Evolutionary conservation across 257 asterid species (phyloP), one percentile per base, ranked within the genome.

Genomic region (Rubia yunnanensis): DNA sequence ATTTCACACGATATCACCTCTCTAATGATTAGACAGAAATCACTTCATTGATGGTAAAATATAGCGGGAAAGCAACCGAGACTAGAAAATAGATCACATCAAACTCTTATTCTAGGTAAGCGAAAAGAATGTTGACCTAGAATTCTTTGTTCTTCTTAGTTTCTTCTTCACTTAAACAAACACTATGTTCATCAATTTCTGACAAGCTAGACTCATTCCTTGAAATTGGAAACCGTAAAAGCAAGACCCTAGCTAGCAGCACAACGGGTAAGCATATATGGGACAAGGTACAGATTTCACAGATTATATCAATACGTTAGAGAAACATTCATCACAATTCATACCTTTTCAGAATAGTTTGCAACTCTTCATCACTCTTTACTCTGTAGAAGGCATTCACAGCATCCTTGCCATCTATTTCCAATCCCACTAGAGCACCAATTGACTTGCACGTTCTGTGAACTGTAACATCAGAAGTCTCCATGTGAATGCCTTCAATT

Each of bases 381-480:
- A 85, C 88, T 30, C 60, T 75, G 64, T 75, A 85, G 66, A 78
- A 73, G 62, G 78, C 85, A 5, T 85, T 79, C 6, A 68, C 72
- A 34, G 49, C 64, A 54, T 73, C 77, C 68, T 78, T 65, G 76
- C 76, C 63, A 27, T 66, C 73, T 79, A 84, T 71, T 35, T 77
- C 64, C 67, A 86, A 76, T 46, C 88, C 87, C 69, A 70, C 80
- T 7, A 82, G 75, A 44, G 63, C 76, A 74, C 88, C 88, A 57
- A 68, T 50, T 31, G 78, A 58, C 71, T 75, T 81, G 74, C 85
- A 83, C 61, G 63, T 70, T 17, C 70, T 67, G 52, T 80, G 82
- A 23, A 83, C 69, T 15, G 38, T 65, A 24, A 49, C 64, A 60
- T 70, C 76, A 68, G 78, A 15, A 67, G 85, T 74, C 54, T 64